phyloP scores from a whole-genome alignment of 176 grass and related monocot species.

The Musa itinerans region DNA sequence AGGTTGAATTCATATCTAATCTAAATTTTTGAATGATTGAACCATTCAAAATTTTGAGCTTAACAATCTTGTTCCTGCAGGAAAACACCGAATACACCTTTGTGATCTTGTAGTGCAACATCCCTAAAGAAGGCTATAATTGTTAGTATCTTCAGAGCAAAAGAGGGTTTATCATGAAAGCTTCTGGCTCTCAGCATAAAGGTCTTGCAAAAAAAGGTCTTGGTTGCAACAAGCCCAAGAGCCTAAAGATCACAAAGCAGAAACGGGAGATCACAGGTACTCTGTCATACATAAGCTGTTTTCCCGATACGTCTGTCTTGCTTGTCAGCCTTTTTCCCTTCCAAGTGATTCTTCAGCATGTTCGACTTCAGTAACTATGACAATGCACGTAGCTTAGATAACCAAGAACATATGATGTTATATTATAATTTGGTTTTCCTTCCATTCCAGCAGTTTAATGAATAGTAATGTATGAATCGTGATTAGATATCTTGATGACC shows the following conservation, averaged over 20 bases:
- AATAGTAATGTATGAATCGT: neutral
- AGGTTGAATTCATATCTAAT: no score
- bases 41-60: no score
- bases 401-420: neutral
- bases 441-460: neutral
- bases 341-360: no score
- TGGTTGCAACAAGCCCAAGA: constrained; percentile 36
- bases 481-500: neutral
- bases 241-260: constrained; percentile 39
- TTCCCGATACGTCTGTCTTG: neutral
- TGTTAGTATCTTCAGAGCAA: neutral
- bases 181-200: constrained; percentile 26
- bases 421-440: neutral
- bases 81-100: neutral
- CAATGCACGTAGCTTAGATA: neutral
- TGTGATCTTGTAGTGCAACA: neutral
- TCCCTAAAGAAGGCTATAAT: neutral
- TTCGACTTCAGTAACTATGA: constrained; percentile 27
- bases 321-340: neutral
- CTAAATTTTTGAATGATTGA: no score
- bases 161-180: constrained; percentile 41
- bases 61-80: neutral
- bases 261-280: constrained; percentile 57
- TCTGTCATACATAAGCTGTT: neutral
- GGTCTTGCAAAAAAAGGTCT: constrained; percentile 21